Evolutionary conservation across 176 grass and related monocot genomes (phyloP), one percentile per base, ranked within the genome.

Genomic region (Carex pumila): DNA sequence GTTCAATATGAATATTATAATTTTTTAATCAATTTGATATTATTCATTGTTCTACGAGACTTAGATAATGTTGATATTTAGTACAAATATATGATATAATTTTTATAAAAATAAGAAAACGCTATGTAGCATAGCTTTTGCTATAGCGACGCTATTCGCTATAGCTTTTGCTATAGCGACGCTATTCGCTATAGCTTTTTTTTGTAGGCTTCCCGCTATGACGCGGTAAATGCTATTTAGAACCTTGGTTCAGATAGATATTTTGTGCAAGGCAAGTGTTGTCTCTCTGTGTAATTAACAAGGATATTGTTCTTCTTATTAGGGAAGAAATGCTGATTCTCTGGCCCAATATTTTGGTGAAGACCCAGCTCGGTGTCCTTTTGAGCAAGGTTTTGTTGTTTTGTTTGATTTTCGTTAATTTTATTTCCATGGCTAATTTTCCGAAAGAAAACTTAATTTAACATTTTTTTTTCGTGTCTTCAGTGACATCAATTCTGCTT

Each of bases 311-410:
- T 67, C 55, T 85, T 83, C 22, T n/a, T 76, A 83, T 10, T 79
- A 98, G 95, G 95, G 95, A 89, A 93, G 95, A 86, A 98, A 90
- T 83, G 95, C 95, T 79, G 95, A 98, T 92, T 95, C 91, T 30
- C 88, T 98, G 74, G 93, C 95, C 56, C 95, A 98, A 75, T 98
- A 98, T 98, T 98, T 98, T 89, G 95, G 95, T 64, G 95, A 98
- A 89, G 95, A 98, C 85, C 95, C 95, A 88, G 89, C 95, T 22
- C 95, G 95, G 45, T 98, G 92, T 83, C 92, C 92, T 72, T 98
- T 98, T 32, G 92, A 98, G 82, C 95, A 98, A 93, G 95, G 92
- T 98, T 77, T 82, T 59, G 25, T 87, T 65, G 92, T 98, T 77
- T 82, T 59, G 25, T 87, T 65, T 84, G 49, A 11, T 17, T 63